Base-by-base conservation (phyloP, 345 rosid genomes). In the Camelina sativa region DNA sequence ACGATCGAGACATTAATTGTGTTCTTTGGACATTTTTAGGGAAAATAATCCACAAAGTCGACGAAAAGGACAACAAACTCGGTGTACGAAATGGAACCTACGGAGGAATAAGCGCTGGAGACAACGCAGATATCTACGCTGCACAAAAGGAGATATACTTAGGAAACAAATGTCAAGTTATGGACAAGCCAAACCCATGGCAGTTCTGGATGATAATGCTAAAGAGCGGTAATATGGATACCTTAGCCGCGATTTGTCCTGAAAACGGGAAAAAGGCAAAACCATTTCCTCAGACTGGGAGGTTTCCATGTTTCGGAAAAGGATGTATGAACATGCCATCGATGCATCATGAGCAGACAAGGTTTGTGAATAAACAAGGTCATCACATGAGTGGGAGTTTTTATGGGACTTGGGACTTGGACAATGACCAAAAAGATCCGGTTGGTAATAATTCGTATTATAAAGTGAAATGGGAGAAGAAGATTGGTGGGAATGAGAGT, bases 161-260 rank as follows among this genome's bases (percentile, higher is more conserved):
- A 16, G 93, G 89, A 48, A 79, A 83, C 34, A 86, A 85, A 78
- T 88, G 93, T 47, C 78, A 86, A 80, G 85, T 88, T 35, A 78
- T 67, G 58, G 86, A 82, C 82, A 53, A 44, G 22, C 90, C 90
- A 46, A 83, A 78, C 65, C 90, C 89, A 53, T 85, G 89, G 89
- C 88, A 87, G 6, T 87, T 87, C 63, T 84, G 91, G 88, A 85
- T 84, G 91, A 69, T 83, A 76, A 88, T 86, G 90, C 85, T 88
- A 47, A 88, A 88, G 73, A 85, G 69, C 70, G 89, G 93, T 38
- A 86, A 86, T 41, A 85, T 84, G 63, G 91, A 84, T 65, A 85
- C 91, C 11, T 41, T 61, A 16, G 86, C 89, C 5, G 85, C 87
- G 43, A 74, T 77, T 55, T 86, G 89, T 69, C 93, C 90, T 1